These are phyloP conservation scores for Fusarium brevicatenulatum DNA, from an alignment of 2,329 filamentous ascomycete species.

Conservation along the genomic window DNA sequence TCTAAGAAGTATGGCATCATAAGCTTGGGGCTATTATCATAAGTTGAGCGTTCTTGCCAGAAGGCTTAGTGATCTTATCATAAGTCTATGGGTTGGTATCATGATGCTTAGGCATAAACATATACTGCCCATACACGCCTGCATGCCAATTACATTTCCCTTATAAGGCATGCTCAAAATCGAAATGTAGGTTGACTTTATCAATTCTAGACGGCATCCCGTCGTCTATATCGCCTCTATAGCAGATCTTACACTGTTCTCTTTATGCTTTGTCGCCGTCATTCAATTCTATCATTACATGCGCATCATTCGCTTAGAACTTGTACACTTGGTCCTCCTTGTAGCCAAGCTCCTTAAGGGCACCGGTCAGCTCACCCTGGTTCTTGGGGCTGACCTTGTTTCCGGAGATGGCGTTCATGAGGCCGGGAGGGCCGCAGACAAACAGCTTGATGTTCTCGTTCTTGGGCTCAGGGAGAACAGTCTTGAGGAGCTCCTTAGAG, in stretches of 20 bases:
- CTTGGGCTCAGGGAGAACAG: conserved; percentile 92
- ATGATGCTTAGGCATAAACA: too few species aligned
- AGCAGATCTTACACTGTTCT: conserved; percentile 38
- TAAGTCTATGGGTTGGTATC: too few species aligned
- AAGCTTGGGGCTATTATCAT: too few species aligned
- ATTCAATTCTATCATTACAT: conserved; percentile 20
- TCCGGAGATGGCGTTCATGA: conserved; percentile 95
- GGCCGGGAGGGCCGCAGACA: conserved; percentile 88
- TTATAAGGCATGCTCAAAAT: neutral
- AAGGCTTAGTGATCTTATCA: too few species aligned
- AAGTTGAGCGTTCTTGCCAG: too few species aligned
- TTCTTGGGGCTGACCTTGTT: conserved; percentile 91
- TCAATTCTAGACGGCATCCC: conserved; percentile 38
- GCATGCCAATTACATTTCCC: too few species aligned
- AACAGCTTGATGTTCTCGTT: conserved; percentile 94
- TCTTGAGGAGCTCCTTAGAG: conserved; percentile 92
- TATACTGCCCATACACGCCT: too few species aligned
- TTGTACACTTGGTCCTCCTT: conserved; percentile 87
- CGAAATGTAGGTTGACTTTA: conserved; percentile 10
- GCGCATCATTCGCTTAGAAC: conserved; percentile 66
- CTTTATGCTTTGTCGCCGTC: conserved; percentile 13
- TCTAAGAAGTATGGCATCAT: too few species aligned
- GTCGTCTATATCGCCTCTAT: conserved; percentile 42
- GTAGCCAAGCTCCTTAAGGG: conserved; percentile 83
- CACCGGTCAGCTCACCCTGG: conserved; percentile 87